phyloP scores from a whole-genome alignment of 192 early-diverging fungal genomes.

The Podila minutissima region DNA sequence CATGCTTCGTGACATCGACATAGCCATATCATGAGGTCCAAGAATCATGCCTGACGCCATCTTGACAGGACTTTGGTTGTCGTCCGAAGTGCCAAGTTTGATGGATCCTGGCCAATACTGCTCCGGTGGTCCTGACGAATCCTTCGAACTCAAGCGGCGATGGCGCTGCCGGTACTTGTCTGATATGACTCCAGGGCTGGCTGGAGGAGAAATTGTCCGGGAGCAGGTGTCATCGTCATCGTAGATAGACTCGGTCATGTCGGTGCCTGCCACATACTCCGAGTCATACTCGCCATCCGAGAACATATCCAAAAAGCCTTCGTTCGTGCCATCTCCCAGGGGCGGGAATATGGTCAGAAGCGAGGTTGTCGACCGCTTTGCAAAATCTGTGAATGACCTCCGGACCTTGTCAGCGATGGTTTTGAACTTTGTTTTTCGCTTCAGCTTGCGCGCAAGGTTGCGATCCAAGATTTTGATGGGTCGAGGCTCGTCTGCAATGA shows the following conservation, averaged over 20 bases:
- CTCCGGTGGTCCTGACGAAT: slow-evolving; percentile 12
- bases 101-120: slow-evolving; percentile 49
- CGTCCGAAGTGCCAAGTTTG: slow-evolving; percentile 15
- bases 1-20: slow-evolving; percentile 22
- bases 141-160: slow-evolving; percentile 32
- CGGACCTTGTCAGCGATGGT: slow-evolving; percentile 39
- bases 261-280: slow-evolving; percentile 17
- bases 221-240: slow-evolving; percentile 10
- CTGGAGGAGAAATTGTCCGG: slow-evolving; percentile 18
- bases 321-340: slow-evolving; percentile 45
- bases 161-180: slow-evolving; percentile 3
- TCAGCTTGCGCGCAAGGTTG: slow-evolving; percentile 26
- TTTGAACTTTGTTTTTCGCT: slow-evolving; percentile 41
- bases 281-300: slow-evolving; percentile 40
- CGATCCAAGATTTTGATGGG: slow-evolving; percentile 37
- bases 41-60: background rate
- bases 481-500: slow-evolving; percentile 31
- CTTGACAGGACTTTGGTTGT: slow-evolving; percentile 19
- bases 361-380: slow-evolving; percentile 17
- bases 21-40: background rate
- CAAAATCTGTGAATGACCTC: slow-evolving; percentile 31
- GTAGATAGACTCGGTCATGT: slow-evolving; percentile 10
- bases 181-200: slow-evolving; percentile 10
- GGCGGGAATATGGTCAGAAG: slow-evolving; percentile 40
- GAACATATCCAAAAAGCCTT: slow-evolving; percentile 37